A percentile compares a stretch with the other conserved stretches of the same genome.
phyloP scores from a whole-genome alignment of 2,329 filamentous ascomycete genomes.

The Trichoderma atrobrunneum region DNA sequence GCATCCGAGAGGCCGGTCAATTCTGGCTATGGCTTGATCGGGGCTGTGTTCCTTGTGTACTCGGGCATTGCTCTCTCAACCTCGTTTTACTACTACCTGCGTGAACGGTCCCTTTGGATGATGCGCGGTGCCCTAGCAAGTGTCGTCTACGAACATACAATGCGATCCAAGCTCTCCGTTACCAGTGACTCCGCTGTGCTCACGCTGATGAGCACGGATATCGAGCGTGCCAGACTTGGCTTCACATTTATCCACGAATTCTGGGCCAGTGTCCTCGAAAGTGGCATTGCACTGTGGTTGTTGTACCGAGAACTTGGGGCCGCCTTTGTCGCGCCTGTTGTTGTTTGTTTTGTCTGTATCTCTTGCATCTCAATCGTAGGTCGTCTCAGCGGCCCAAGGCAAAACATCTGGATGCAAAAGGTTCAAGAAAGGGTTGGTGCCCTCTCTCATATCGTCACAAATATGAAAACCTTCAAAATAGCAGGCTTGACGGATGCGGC shows the following conservation, averaged over 20 bases:
- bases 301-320: conserved; percentile 46
- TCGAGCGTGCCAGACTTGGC: conserved; percentile 41
- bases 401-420: conserved; percentile 37
- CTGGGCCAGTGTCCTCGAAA: conserved; percentile 42
- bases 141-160: conserved; percentile 36
- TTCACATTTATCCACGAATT: conserved; percentile 38
- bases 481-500: conserved; percentile 31
- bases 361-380: conserved; percentile 16
- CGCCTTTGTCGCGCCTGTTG: conserved; percentile 47
- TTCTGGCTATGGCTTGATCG: conserved; percentile 43
- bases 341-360: conserved; percentile 36
- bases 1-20: conserved; percentile 20
- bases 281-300: conserved; percentile 45
- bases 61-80: conserved; percentile 37
- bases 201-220: conserved; percentile 48
- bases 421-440: conserved; percentile 36
- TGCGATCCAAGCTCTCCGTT: conserved; percentile 30
- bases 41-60: conserved; percentile 40
- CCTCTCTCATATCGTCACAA: conserved; percentile 31
- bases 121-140: conserved; percentile 33
- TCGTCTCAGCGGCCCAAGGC: conserved; percentile 22
- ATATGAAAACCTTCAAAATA: conserved; percentile 36
- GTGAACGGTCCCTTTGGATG: conserved; percentile 8
- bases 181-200: conserved; percentile 41
- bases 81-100: not conserved